Evolutionary conservation across 139 green algal species (phyloP).

Genomic region (Yamagishiella unicocca): DNA sequence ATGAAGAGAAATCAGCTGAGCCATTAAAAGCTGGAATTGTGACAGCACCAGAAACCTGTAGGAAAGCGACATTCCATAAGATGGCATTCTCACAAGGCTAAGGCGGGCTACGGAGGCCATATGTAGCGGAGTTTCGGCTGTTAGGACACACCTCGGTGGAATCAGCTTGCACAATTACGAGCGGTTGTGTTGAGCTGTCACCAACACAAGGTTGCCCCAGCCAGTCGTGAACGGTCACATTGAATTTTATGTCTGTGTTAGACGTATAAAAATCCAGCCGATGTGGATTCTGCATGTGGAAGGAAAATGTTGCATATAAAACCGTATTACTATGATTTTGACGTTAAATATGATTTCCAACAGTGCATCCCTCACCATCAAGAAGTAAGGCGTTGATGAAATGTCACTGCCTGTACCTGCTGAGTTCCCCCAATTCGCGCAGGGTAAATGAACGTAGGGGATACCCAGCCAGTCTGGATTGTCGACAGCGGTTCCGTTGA

Average conservation of each 20-base stretch:
- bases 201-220: slow-evolving; percentile 9
- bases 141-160: neutral
- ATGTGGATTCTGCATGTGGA: neutral
- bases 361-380: neutral
- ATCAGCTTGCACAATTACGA: neutral
- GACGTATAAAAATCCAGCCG: slow-evolving; percentile 25
- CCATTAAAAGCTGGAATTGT: neutral
- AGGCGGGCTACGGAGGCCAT: no score
- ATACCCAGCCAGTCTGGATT: neutral
- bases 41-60: neutral
- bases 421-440: slow-evolving; percentile 11
- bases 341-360: neutral
- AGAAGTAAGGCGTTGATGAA: neutral
- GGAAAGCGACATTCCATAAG: neutral
- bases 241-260: slow-evolving; percentile 22
- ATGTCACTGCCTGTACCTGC: neutral
- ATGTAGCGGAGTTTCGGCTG: no score
- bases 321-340: neutral
- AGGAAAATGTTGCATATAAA: no score
- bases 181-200: neutral
- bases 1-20: neutral
- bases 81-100: neutral
- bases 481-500: neutral
- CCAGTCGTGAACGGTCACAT: slow-evolving; percentile 40
- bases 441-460: neutral